Evolutionary conservation across 2,329 filamentous ascomycete genomes (phyloP).

Genomic region (Periconia sp.): DNA sequence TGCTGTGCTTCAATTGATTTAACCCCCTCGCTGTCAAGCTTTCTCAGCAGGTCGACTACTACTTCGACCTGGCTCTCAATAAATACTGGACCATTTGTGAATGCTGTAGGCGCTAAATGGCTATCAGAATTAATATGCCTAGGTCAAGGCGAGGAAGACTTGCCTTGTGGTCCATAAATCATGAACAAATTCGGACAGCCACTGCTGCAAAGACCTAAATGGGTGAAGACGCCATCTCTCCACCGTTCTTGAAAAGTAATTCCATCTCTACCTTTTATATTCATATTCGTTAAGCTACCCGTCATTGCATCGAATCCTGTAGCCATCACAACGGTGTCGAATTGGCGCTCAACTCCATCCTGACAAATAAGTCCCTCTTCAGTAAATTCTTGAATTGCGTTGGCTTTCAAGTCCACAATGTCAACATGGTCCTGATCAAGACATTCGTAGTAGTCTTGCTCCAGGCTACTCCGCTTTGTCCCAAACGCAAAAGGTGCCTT

Average conservation of each 20-base stretch:
- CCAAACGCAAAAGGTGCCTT: constrained; percentile 46
- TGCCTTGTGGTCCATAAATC: constrained; percentile 48
- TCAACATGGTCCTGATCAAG: constrained; percentile 41
- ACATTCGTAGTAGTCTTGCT: constrained; percentile 49
- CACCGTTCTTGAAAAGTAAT: constrained; percentile 31
- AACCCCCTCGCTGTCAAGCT: constrained; percentile 30
- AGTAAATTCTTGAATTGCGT: constrained; percentile 37
- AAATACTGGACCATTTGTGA: constrained; percentile 43
- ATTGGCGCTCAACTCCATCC: constrained; percentile 34
- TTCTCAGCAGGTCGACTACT: constrained; percentile 42
- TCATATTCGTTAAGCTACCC: constrained; percentile 29
- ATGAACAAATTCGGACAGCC: constrained; percentile 39
- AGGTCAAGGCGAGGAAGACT: constrained; percentile 18
- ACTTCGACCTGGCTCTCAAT: constrained; percentile 47
- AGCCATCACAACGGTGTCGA: constrained; percentile 44
- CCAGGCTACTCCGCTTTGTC: constrained; percentile 46
- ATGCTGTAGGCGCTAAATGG: constrained; percentile 1
- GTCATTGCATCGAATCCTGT: constrained; percentile 48
- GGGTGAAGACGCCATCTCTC: constrained; percentile 37
- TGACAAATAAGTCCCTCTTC: constrained; percentile 43
- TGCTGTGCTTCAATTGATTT: constrained; percentile 36
- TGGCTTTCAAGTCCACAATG: constrained; percentile 40
- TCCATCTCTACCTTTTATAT: constrained; percentile 22
- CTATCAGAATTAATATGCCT: background rate
- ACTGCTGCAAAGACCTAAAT: constrained; percentile 40